A percentile compares a stretch with the other conserved stretches of the same genome.
phyloP scores from a whole-genome alignment of 2,329 filamentous ascomycete species.

The Eutypa lata region DNA sequence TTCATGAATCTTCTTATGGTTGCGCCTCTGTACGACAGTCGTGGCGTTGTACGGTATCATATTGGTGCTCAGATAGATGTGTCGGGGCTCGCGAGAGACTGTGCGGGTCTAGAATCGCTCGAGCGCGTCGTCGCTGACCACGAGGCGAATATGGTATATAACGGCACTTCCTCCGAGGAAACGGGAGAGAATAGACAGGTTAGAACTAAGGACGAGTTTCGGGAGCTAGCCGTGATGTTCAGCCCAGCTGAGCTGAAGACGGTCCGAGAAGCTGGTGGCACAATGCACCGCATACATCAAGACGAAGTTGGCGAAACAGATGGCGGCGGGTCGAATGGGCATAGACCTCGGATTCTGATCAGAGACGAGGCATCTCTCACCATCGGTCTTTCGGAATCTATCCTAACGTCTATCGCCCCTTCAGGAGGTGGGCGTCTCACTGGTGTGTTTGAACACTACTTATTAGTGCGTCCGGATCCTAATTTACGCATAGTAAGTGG shows the following conservation, averaged over 20 bases:
- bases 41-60: constrained; percentile 63
- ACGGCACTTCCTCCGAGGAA: constrained; percentile 7
- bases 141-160: constrained; percentile 8
- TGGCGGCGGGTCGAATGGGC: constrained; percentile 28
- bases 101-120: constrained; percentile 62
- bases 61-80: constrained; percentile 73
- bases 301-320: constrained; percentile 39
- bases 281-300: constrained; percentile 51
- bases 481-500: constrained; percentile 51
- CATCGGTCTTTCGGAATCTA: too few relatives aligned
- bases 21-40: constrained; percentile 67
- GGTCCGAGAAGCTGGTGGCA: constrained; percentile 60
- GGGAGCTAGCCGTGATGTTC: constrained; percentile 66
- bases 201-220: constrained; percentile 61
- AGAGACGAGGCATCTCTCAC: constrained; percentile 34
- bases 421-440: constrained; percentile 31
- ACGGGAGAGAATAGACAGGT: too few relatives aligned
- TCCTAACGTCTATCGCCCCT: too few relatives aligned
- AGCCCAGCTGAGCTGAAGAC: constrained; percentile 64
- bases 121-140: constrained; percentile 39
- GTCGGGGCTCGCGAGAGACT: constrained; percentile 64
- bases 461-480: constrained; percentile 64
- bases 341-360: constrained; percentile 39
- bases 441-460: constrained; percentile 54
- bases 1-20: constrained; percentile 77